phyloP scores from a whole-genome alignment of 2,329 filamentous ascomycete genomes.

The Neocucurbitaria cava region DNA sequence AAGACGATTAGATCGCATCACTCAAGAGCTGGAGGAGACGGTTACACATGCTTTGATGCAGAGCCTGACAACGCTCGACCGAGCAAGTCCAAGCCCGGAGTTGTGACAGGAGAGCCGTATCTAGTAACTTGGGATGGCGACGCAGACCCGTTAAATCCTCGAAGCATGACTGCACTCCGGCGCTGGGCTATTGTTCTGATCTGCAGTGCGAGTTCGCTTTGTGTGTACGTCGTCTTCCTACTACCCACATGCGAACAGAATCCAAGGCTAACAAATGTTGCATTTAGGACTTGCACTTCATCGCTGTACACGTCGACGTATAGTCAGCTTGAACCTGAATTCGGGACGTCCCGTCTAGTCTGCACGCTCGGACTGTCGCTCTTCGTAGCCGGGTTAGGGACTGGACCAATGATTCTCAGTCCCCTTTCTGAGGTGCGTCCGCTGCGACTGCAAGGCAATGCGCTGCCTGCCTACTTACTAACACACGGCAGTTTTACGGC shows the following conservation, averaged over 20 bases:
- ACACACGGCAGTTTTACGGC: constrained; percentile 71
- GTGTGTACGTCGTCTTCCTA: constrained; percentile 70
- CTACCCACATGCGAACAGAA: background rate
- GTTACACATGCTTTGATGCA: constrained; percentile 46
- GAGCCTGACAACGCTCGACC: constrained; percentile 27
- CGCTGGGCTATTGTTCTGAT: constrained; percentile 84
- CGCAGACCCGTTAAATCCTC: constrained; percentile 75
- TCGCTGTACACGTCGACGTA: constrained; percentile 92
- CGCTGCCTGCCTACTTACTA: constrained; percentile 3
- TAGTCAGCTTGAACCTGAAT: constrained; percentile 75
- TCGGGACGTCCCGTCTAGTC: constrained; percentile 72
- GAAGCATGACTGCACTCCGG: constrained; percentile 67
- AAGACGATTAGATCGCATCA: constrained; percentile 38
- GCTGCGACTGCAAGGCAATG: background rate
- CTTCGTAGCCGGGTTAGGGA: constrained; percentile 78
- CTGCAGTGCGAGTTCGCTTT: constrained; percentile 75
- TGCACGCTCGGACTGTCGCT: constrained; percentile 81
- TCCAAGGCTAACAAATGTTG: constrained; percentile 10
- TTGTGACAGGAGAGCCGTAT: constrained; percentile 56
- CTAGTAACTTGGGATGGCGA: constrained; percentile 80
- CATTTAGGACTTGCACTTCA: constrained; percentile 74
- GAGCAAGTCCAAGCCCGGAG: constrained; percentile 28
- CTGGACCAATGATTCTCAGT: constrained; percentile 63
- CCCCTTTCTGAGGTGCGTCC: constrained; percentile 58
- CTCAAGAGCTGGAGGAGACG: constrained; percentile 47